These are phyloP conservation scores for Coemansia sp. DNA, from an alignment of 192 early-diverging fungal genomes.

Conservation along the genomic window DNA sequence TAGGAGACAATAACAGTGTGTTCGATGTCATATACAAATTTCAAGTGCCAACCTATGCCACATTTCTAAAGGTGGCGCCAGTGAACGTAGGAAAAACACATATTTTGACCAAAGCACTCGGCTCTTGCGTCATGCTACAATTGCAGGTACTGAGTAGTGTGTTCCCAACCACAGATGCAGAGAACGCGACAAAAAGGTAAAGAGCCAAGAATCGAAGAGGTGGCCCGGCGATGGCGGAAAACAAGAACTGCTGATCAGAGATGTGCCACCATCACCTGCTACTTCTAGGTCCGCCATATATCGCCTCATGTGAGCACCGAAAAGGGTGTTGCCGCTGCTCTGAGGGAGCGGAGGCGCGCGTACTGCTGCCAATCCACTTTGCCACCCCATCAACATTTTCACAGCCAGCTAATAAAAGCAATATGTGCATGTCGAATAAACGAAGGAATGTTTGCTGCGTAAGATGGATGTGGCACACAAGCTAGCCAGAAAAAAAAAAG, in stretches of 20 bases:
- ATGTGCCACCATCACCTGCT: conserved; percentile 6
- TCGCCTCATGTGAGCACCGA: conserved; percentile 14
- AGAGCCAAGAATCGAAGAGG: neutral
- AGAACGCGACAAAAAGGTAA: neutral
- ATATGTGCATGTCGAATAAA: conserved; percentile 3
- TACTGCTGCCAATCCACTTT: neutral
- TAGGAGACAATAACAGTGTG: neutral
- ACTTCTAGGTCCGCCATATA: conserved; percentile 12
- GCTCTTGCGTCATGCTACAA: neutral
- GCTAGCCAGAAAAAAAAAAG: no score
- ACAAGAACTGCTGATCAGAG: conserved; percentile 10
- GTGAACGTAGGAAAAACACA: neutral
- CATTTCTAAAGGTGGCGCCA: neutral
- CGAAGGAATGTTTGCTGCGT: neutral
- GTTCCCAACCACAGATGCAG: neutral
- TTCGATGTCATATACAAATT: neutral
- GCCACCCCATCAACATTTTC: neutral
- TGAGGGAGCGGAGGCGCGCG: neutral
- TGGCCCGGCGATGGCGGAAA: neutral
- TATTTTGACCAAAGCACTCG: neutral
- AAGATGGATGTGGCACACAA: neutral
- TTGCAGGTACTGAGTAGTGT: neutral
- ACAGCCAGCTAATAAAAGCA: conserved; percentile 14
- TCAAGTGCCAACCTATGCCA: neutral
- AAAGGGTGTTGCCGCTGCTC: conserved; percentile 1